Evolutionary conservation across 192 early-diverging fungal species (phyloP), one percentile per base, ranked within the genome.

Genomic region (Entomortierella parvispora): DNA sequence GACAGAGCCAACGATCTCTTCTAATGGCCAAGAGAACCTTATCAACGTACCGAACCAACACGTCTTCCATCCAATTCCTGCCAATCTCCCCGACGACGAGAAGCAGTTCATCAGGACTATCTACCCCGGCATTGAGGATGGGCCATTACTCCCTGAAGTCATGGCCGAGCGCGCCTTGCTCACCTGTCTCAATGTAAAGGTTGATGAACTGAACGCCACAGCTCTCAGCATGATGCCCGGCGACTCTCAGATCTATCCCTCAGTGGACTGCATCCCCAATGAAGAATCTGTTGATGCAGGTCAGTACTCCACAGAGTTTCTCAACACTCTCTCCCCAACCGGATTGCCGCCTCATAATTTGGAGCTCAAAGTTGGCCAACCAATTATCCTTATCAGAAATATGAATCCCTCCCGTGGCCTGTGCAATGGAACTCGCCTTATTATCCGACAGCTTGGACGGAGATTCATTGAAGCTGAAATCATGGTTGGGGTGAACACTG

Each of bases 351-450:
- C 62, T 7, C 37, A 47, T 15, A 45, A 29, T 31, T 58, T 74
- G 18, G n/a, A 56, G 0, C 62, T 74, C 26, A 74, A 65, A 32
- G 34, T 65, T 23, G 40, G 40, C 0, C 48, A 60, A 17, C 70
- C 70, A 22, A 44, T 65, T 8, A 59, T 65, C 10, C 53, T 74
- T 10, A 37, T 74, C 9, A 28, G 62, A 9, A 74, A 60, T 26
- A 23, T 74, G 14, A 42, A 34, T 22, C 23, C 31, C 31, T 23
- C 9, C 1, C 18, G 25, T 51, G 70, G 55, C 9, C 31, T 65
- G 33, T 65, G 70, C 34, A 65, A 74, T 45, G 62, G 62, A 11
- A 72, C 62, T 20, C n/a, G 56, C 2, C 62, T 74, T 3, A 57
- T 49, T 20, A 23, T 65, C 15, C 26, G n/a, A 47, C 34, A 64